Evolutionary conservation across 495 filamentous ascomycete genomes (phyloP).

Genomic region (Durotheca rogersii): DNA sequence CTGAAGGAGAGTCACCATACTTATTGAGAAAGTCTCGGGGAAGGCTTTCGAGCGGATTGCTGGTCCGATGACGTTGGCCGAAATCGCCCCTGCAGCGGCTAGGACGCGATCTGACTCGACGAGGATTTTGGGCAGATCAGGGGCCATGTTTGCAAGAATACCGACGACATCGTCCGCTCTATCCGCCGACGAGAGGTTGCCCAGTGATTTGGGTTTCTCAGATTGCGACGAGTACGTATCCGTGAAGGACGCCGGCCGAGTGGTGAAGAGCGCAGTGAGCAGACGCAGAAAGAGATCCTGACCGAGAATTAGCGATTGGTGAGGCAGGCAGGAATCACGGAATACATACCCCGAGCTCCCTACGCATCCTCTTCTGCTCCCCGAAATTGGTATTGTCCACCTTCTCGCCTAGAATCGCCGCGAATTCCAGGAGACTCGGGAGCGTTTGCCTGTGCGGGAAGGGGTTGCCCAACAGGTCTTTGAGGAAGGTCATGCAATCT

Average conservation of each 20-base stretch:
- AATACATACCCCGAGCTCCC: constrained; percentile 78
- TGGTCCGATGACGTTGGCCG: constrained; percentile 78
- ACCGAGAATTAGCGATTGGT: constrained; percentile 33
- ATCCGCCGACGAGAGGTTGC: constrained; percentile 26
- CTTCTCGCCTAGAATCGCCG: constrained; percentile 85
- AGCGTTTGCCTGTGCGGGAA: constrained; percentile 92
- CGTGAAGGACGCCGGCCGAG: constrained; percentile 67
- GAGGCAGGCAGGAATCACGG: not conserved
- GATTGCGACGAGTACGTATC: constrained; percentile 40
- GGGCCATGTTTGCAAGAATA: constrained; percentile 75
- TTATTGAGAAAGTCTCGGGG: constrained; percentile 78
- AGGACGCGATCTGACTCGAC: constrained; percentile 82
- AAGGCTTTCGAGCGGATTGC: constrained; percentile 82
- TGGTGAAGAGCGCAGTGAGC: constrained; percentile 88
- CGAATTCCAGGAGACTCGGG: constrained; percentile 83
- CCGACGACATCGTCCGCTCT: constrained; percentile 75
- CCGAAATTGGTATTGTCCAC: constrained; percentile 97
- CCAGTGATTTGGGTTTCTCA: constrained; percentile 37
- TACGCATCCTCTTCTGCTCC: constrained; percentile 90
- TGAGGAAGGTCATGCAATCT: constrained; percentile 88
- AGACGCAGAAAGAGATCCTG: constrained; percentile 88
- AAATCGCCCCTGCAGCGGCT: constrained; percentile 74
- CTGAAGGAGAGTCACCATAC: constrained; percentile 69
- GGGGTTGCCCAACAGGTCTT: constrained; percentile 88
- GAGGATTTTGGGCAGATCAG: constrained; percentile 80